Evolutionary conservation across 805 yeast species (phyloP), one percentile per base, ranked within the genome.

Genomic region (Monosporozyma unispora): DNA sequence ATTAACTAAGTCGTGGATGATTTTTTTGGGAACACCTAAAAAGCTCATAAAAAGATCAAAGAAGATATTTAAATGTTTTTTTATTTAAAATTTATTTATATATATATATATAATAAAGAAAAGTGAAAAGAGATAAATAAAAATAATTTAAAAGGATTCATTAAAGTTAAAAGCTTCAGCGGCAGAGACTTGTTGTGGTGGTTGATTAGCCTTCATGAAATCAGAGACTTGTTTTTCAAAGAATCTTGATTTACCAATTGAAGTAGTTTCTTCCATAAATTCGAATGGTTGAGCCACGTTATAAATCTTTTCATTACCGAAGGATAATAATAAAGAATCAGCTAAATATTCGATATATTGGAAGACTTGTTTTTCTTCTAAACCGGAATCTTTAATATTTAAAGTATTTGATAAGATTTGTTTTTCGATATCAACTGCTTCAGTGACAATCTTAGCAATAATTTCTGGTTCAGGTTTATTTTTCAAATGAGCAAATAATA

Each of bases 191-290:
- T 73, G 66, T 59, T 80, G 77, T 59, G 72, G 70, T 48, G 79
- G 67, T 57, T 77, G 75, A 74, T 96, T 97, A 51, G 97, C 97
- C 76, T 90, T 91, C 74, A 90, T 97, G 76, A 90, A 90, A 72
- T 91, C 98, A 52, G 96, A 84, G 50, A 91, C 98, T 73, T 96
- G 85, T 80, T 91, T 91, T 78, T 91, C 98, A 67, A 91, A 91
- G 80, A 91, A 91, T 78, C 90, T 91, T 61, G 97, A 89, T 80
- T 91, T 91, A 72, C 98, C 98, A 51, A 96, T 93, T 60, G 91
- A 80, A 12, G 97, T 88, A 62, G 88, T 87, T 76, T 88, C 88
- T 76, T 91, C 99, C 98, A 91, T 91, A 67, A 90, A 91, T 70
- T 90, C 97, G 69, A 90, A 91, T 70, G 99, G 99, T 70, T 91